Percentiles rank a stretch among this genome's conserved stretches.
These are phyloP conservation scores for Leishmania guyanensis DNA, from an alignment of 208 protist species.

Conservation along the genomic window DNA sequence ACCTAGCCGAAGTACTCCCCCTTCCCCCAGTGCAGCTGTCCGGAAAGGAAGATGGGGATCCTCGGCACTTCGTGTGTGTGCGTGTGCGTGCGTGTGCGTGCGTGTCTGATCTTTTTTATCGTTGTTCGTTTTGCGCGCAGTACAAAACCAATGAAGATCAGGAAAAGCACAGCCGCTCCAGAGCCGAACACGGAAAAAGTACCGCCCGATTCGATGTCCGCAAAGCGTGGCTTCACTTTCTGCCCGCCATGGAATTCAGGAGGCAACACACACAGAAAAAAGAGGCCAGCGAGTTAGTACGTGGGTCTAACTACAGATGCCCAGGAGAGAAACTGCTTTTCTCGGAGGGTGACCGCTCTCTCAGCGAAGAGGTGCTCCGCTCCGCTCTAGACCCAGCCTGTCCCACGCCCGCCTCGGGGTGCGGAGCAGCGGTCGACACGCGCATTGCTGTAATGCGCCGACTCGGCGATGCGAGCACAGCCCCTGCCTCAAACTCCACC, in stretches of 20 bases:
- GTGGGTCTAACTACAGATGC: no score
- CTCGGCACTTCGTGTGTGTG: neutral
- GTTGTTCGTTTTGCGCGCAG: no score
- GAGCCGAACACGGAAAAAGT: no score
- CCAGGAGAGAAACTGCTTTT: neutral
- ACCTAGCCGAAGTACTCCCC: constrained; percentile 30
- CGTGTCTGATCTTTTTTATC: neutral
- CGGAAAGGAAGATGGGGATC: constrained; percentile 1
- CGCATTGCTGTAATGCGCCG: neutral
- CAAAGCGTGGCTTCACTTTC: no score
- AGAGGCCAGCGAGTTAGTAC: neutral
- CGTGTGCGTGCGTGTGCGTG: neutral
- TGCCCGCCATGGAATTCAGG: neutral
- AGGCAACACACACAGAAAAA: neutral
- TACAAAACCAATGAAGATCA: neutral
- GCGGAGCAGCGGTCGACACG: neutral
- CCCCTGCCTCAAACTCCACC: neutral
- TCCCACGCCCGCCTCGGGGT: neutral
- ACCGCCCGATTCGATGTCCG: no score
- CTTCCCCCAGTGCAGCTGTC: no score
- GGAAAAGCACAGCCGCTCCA: no score
- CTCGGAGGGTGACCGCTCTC: neutral
- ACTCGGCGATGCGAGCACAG: neutral
- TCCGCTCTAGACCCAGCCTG: neutral
- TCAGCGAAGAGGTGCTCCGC: neutral